Base-by-base conservation (phyloP, 768 basidiomycete species). In the Kwoniella newhampshirensis region DNA sequence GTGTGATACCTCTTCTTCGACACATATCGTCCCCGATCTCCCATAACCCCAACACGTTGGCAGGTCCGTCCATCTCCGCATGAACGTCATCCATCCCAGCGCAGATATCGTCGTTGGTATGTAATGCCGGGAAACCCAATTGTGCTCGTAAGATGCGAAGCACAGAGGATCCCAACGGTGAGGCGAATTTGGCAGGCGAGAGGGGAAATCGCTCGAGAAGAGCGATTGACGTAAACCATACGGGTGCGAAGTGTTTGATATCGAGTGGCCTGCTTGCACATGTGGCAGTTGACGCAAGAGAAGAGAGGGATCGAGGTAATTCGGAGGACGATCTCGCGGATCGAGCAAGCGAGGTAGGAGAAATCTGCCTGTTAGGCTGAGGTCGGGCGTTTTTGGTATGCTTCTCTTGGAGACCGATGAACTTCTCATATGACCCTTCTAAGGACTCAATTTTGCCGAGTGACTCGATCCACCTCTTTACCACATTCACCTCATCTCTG, bases 141-240 rank as follows among this genome's bases (percentile, higher is more conserved):
- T 63, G 63, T 41, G 62, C 47, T 23, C 68, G 59, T 2, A 66
- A 43, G 28, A 64, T 43, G 4, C 71, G 67, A 2, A 73, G 57
- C 11, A 67, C 57, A 18, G 47, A 45, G 27, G 54, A 61, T 9
- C 67, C 68, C 11, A 67, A 51, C 1, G 65, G 63, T 4, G 63
- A 51, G 12, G 71, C 66, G 32, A 70, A 67, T 37, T 60, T 60
- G 21, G 67, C 47, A 15, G 71, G 64, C 9, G 63, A 66, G 11
- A 70, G 51, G 7, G 60, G 66, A 59, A 73, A 70, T 18, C 48
- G 51, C n/a, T 73, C 68, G 55, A 73, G 55, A 9, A 73, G 52
- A 35, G 68, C 57, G 13, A 56, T 59, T 12, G 59, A 58, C 12
- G 62, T 57, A 43, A 65, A 60, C 63, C 61, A 70, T 13, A 67